Conservation (phyloP, 2,329 filamentous ascomycete genomes). For the Sclerotinia subarctica region DNA sequence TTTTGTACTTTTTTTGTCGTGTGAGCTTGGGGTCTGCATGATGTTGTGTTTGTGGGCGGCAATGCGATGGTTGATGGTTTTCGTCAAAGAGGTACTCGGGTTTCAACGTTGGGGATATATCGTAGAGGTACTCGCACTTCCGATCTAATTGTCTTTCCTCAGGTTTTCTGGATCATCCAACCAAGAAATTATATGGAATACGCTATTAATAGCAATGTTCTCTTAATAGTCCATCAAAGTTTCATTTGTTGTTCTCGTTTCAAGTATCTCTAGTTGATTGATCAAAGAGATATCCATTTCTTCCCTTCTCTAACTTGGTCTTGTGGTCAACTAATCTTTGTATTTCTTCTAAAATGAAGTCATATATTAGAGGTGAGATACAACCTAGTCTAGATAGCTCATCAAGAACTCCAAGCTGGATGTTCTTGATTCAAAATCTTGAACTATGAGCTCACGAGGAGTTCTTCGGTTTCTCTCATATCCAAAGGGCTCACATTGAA, state of each 20-base stretch:
- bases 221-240: background rate
- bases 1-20: background rate
- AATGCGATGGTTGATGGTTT: background rate
- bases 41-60: background rate
- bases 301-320: background rate
- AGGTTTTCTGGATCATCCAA: background rate
- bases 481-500: too few relatives aligned
- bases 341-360: background rate
- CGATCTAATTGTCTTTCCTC: background rate
- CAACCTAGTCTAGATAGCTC: background rate
- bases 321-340: background rate
- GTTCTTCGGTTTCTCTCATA: too few relatives aligned
- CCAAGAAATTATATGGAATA: background rate
- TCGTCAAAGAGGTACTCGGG: background rate
- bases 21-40: background rate
- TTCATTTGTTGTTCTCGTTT: too few relatives aligned
- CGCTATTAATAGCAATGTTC: background rate
- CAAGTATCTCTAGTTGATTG: background rate
- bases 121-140: background rate
- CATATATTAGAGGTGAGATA: background rate
- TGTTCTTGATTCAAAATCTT: background rate
- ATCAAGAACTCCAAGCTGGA: background rate
- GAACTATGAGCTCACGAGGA: background rate
- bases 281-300: background rate
- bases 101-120: background rate